Evolutionary conservation across 345 rosid genomes (phyloP).

Genomic region (Eucalyptus globulus): DNA sequence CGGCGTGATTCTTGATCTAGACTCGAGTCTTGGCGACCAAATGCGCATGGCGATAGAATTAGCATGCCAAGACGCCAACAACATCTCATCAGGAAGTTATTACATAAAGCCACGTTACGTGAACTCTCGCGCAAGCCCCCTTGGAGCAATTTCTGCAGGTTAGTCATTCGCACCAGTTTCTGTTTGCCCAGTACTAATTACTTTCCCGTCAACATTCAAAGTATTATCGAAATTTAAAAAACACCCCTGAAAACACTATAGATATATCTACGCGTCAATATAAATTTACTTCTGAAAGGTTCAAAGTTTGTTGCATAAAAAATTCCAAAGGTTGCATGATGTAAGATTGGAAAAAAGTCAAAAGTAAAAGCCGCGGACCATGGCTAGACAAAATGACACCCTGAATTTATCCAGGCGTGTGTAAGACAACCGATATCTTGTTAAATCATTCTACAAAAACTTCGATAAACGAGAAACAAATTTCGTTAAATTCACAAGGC

Average conservation of each 20-base stretch:
- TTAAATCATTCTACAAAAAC: not conserved
- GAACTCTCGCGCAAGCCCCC: constrained; percentile 5
- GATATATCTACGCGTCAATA: not conserved
- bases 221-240: not conserved
- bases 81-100: not conserved
- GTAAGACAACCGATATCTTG: not conserved
- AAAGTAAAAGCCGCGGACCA: not conserved
- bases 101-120: constrained; percentile 13
- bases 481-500: not conserved
- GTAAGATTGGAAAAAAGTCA: not conserved
- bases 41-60: constrained; percentile 26
- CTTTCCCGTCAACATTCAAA: not conserved
- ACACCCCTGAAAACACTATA: not conserved
- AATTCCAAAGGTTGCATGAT: not conserved
- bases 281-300: not conserved
- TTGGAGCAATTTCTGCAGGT: constrained; percentile 24
- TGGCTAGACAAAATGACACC: not conserved
- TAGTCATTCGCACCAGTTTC: not conserved
- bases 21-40: constrained; percentile 22
- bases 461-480: not conserved
- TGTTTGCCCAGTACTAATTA: not conserved
- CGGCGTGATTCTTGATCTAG: constrained; percentile 8
- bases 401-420: not conserved
- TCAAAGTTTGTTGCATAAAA: not conserved
- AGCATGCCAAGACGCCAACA: constrained; percentile 19